Base-by-base conservation (phyloP, 495 filamentous ascomycete species). In the Schizothecium vesticola region DNA sequence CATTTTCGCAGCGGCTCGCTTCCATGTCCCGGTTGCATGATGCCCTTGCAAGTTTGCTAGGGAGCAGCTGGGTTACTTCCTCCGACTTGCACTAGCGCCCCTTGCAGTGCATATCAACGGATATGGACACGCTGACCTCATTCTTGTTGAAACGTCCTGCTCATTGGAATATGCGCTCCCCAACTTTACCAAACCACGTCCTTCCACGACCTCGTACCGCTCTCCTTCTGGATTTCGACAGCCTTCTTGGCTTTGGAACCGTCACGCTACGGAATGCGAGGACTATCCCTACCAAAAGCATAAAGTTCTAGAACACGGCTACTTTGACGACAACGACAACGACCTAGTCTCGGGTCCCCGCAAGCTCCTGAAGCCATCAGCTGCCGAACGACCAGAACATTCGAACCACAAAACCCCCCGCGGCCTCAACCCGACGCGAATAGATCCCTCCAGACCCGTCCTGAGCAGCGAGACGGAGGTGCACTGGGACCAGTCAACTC, bases 111-210 rank as follows among this genome's bases (percentile, higher is more conserved):
- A 29, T 56, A 21, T 22, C 25, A 65, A 21, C 63, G 51, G 25
- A 36, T 65, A 58, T 51, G 63, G 56, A 65, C 63, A 33, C 63
- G 63, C 63, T 65, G 63, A 65, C 63, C 63, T 65, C 63, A 65
- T 65, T n/a, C 22, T 51, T 55, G 29, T 25, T 58, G 16, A 26
- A 36, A 25, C 4, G 58, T 24, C 58, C n/a, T n/a, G n/a, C n/a
- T n/a, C 22, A 59, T 24, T 51, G 43, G 19, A 7, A 51, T n/a
- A n/a, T 51, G 7, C 43, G 16, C 43, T 43, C 36, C 43, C 19
- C 43, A 51, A 51, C 16, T 51, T 51, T 43, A 1, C 5, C 43
- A n/a, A 51, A 51, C 19, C 43, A 9, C 16, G 6, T 51, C 43
- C 43, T n/a, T 51, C 43, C 16, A 8, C 43, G 19, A 51, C 19